These are phyloP conservation scores for Sporisorium iseilematis-ciliati DNA, from an alignment of 1,284 basidiomycete genomes.

Conservation along the genomic window DNA sequence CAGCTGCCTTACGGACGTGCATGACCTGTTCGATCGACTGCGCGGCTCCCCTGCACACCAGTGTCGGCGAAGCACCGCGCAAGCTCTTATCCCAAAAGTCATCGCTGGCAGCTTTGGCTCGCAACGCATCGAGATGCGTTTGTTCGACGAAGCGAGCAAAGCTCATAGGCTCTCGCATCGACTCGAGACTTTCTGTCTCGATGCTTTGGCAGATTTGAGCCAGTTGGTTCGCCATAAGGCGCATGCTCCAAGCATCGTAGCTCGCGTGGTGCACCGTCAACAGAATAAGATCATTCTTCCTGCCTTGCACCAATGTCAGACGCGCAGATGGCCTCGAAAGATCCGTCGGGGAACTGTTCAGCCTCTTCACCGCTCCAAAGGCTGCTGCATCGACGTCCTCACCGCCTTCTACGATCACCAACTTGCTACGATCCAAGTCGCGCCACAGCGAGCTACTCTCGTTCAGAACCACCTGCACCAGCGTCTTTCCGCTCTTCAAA, in stretches of 20 bases:
- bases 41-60: constrained; percentile 11
- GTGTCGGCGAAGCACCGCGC: constrained; percentile 11
- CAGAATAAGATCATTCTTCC: too few species aligned
- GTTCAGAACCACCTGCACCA: constrained; percentile 19
- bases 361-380: too few species aligned
- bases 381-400: too few species aligned
- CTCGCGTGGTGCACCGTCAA: too few species aligned
- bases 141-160: constrained; percentile 13
- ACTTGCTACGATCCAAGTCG: neutral
- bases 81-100: neutral
- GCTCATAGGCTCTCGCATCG: neutral
- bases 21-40: constrained; percentile 18
- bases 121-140: neutral
- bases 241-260: too few species aligned
- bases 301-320: too few species aligned
- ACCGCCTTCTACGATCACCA: constrained; percentile 2
- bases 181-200: neutral
- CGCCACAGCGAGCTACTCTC: constrained; percentile 7
- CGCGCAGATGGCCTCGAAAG: too few species aligned
- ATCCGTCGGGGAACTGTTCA: too few species aligned
- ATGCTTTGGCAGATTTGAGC: constrained; percentile 7
- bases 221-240: constrained; percentile 8
- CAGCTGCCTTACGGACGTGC: constrained; percentile 5
- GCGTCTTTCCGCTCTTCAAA: constrained; percentile 1
- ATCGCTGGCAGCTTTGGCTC: neutral